Conservation (phyloP, 129 eudicot species). For the Solidago caesia region DNA sequence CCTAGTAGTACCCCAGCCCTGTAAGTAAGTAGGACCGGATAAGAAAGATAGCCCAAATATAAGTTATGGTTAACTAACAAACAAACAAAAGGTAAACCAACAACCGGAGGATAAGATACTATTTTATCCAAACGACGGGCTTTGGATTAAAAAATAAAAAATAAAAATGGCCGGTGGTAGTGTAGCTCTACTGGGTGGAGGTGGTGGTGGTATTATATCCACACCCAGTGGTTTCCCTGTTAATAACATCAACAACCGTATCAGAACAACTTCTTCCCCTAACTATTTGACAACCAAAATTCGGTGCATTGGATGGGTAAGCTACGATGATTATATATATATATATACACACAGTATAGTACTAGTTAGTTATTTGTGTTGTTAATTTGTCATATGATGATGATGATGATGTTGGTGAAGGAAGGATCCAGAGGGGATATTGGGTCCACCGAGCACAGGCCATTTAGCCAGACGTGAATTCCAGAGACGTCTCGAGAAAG, state of each 20-base stretch:
- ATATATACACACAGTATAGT: too few species aligned
- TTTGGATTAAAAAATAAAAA: too few species aligned
- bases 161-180: too few species aligned
- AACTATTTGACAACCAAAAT: conserved; percentile 38
- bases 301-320: conserved; percentile 66
- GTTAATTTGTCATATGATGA: conserved; percentile 22
- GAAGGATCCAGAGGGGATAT: conserved; percentile 94
- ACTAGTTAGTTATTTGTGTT: neutral
- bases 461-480: conserved; percentile 78
- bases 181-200: too few species aligned
- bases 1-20: too few species aligned
- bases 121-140: too few species aligned
- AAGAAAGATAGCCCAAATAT: too few species aligned
- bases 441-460: conserved; percentile 71
- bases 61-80: too few species aligned
- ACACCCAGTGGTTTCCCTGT: conserved; percentile 22
- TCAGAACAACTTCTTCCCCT: conserved; percentile 18
- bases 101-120: too few species aligned
- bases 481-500: conserved; percentile 65
- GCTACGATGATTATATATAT: too few species aligned
- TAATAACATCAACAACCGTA: conserved; percentile 13
- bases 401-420: conserved; percentile 32
- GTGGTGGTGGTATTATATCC: conserved; percentile 1
- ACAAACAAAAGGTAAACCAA: too few species aligned
- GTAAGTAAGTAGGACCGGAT: too few species aligned